Base-by-base conservation (phyloP, 2,329 filamentous ascomycete genomes). In the Fusarium transvaalense region DNA sequence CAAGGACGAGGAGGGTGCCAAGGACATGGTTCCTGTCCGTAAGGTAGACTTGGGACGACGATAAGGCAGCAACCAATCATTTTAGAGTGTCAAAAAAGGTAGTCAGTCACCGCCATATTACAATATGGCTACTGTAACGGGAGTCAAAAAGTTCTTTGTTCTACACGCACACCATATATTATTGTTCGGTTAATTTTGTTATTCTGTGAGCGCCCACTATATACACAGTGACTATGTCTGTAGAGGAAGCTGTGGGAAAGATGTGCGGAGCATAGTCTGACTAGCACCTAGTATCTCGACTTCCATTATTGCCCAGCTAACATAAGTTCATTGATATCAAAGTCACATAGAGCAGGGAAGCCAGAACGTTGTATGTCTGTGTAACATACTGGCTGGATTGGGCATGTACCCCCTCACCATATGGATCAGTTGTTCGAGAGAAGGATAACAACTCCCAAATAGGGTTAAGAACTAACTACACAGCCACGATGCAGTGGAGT, bases 31-130 rank as follows among this genome's bases (percentile, higher is more conserved):
- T 52, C 69, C 82, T 59, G 87, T 88, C 37, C 82, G 82, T 71
- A 78, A 82, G 56, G 75, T 89, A 54, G 84, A 87, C 68, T 78
- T 90, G 62, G 86, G 87, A 19, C 80, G 81, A 70, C 72, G 81
- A 37, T 74, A 61, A 51, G 34, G 60, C 34, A 31, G n/a, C 31
- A 19, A 25, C 27, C 17, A 8, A 31, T 35, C 13, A 15, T 38
- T 34, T 42, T 27, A 50, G 51, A 34, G 27, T 17, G n/a, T 25
- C 32, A 17, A 47, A 27, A 52, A 35, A 29, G 25, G 46, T 37
- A 21, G 21, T 19, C 31, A 37, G 39, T 42, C 23, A 37, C 31
- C 27, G 38, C 38, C 25, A 51, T 51, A 25, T 21, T 10, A 7
- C 34, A 25, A 39, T 21, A 19, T 45, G 31, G 34, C 25, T 31